These are phyloP conservation scores for Ceratobasidium sp. DNA, from an alignment of 1,284 basidiomycete genomes.

Conservation along the genomic window DNA sequence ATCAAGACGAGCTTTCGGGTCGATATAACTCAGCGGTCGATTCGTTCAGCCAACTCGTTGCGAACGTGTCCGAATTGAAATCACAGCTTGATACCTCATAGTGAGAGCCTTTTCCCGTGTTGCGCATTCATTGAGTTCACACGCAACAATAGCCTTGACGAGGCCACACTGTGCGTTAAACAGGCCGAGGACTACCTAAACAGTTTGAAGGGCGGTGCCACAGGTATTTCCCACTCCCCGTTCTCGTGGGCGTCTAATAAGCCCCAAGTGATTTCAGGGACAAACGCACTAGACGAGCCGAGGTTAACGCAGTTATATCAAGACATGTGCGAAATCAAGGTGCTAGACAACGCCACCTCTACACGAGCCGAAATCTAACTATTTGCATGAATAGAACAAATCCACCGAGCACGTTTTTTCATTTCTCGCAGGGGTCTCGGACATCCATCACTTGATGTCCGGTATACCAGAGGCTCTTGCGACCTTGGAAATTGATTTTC, in stretches of 20 bases:
- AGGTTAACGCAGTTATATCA: slow-evolving; percentile 27
- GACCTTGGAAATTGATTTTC: slow-evolving; percentile 75
- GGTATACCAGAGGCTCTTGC: slow-evolving; percentile 74
- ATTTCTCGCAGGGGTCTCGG: slow-evolving; percentile 77
- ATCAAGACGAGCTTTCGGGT: slow-evolving; percentile 65
- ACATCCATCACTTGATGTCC: slow-evolving; percentile 81
- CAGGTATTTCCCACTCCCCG: not conserved
- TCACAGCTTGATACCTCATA: slow-evolving; percentile 62
- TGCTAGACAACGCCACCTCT: not conserved
- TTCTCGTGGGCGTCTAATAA: not conserved
- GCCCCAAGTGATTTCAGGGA: not conserved
- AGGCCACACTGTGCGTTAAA: slow-evolving; percentile 10
- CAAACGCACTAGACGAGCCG: not conserved
- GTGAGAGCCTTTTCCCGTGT: slow-evolving; percentile 59
- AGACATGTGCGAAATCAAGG: slow-evolving; percentile 33
- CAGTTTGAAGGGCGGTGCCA: not conserved
- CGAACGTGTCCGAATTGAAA: slow-evolving; percentile 73
- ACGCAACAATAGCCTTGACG: slow-evolving; percentile 1
- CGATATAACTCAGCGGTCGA: slow-evolving; percentile 70
- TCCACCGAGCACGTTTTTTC: slow-evolving; percentile 79
- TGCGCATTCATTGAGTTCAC: not conserved
- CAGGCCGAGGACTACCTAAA: slow-evolving; percentile 29
- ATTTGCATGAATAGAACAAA: slow-evolving; percentile 68
- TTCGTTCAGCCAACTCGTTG: slow-evolving; percentile 67
- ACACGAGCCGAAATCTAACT: not conserved